Conservation (phyloP, 2,329 filamentous ascomycete genomes). For the Penicillium paneum region DNA sequence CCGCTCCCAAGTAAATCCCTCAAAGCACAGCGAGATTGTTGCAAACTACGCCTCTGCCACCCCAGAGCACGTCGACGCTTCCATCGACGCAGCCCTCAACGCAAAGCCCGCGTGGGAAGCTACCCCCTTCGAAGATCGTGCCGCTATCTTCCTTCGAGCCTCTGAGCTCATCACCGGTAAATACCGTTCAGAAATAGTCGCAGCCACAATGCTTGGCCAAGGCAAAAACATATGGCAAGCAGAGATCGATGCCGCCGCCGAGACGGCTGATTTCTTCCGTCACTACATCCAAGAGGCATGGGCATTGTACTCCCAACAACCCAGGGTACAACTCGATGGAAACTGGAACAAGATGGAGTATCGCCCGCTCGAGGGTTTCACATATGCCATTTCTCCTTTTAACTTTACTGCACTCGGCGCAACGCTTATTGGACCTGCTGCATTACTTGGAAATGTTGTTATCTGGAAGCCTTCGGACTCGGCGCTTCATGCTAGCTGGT, state of each 20-base stretch:
- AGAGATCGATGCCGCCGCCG: conserved; percentile 88
- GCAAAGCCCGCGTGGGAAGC: conserved; percentile 61
- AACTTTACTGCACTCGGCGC: conserved; percentile 92
- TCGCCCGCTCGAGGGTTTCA: conserved; percentile 83
- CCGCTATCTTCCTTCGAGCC: conserved; percentile 88
- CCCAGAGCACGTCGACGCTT: conserved; percentile 14
- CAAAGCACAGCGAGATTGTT: conserved; percentile 22
- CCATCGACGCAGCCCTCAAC: conserved; percentile 18
- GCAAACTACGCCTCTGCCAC: conserved; percentile 24
- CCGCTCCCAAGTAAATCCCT: conserved; percentile 19
- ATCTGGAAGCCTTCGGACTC: conserved; percentile 89
- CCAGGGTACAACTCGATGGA: conserved; percentile 71
- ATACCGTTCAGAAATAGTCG: conserved; percentile 92
- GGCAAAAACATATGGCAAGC: conserved; percentile 98
- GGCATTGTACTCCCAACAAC: conserved; percentile 81
- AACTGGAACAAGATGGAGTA: conserved; percentile 89
- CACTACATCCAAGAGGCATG: conserved; percentile 88
- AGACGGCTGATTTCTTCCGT: conserved; percentile 83
- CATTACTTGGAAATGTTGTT: conserved; percentile 86
- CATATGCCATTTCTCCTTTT: conserved; percentile 88
- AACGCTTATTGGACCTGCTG: conserved; percentile 75
- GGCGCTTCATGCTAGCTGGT: conserved; percentile 78
- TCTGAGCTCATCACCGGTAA: conserved; percentile 82
- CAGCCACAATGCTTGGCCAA: conserved; percentile 87
- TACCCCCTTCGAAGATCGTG: conserved; percentile 80